Conservation (phyloP, 2,329 filamentous ascomycete genomes). For the Botrytis medusae region DNA sequence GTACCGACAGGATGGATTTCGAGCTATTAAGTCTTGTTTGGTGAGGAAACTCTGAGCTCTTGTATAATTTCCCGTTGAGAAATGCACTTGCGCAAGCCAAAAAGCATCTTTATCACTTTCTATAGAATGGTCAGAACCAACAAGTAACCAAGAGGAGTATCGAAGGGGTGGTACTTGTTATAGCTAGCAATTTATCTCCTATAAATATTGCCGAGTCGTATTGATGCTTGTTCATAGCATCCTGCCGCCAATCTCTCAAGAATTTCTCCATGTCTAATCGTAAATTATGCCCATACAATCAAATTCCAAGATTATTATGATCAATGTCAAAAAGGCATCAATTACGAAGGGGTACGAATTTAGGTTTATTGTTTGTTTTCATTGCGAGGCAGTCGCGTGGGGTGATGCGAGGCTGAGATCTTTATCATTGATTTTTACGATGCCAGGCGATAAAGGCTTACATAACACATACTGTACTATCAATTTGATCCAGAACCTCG, state of each 20-base stretch:
- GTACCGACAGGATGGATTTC: conserved; percentile 86
- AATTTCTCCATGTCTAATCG: conserved; percentile 77
- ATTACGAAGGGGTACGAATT: not conserved
- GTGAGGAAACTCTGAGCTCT: conserved; percentile 84
- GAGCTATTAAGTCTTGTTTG: conserved; percentile 76
- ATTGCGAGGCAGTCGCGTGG: conserved; percentile 10
- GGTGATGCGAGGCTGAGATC: conserved; percentile 24
- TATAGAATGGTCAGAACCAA: conserved; percentile 43
- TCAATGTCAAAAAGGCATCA: not conserved
- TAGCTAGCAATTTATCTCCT: conserved; percentile 90
- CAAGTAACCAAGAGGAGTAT: not conserved
- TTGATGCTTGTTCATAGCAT: conserved; percentile 92
- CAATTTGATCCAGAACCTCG: not conserved
- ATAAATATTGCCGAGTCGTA: conserved; percentile 97
- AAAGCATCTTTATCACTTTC: conserved; percentile 93
- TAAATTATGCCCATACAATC: not conserved
- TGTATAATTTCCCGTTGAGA: conserved; percentile 91
- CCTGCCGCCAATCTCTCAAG: conserved; percentile 90
- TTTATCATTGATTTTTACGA: not conserved
- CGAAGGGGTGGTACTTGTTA: conserved; percentile 67
- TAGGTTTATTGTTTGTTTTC: conserved; percentile 15
- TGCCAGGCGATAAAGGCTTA: not conserved
- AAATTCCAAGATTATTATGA: not conserved
- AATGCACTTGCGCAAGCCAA: conserved; percentile 98
- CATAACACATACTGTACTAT: not conserved